Evolutionary conservation across 2,329 filamentous ascomycete genomes (phyloP), one percentile per base, ranked within the genome.

Genomic region (Penicillium sp.): DNA sequence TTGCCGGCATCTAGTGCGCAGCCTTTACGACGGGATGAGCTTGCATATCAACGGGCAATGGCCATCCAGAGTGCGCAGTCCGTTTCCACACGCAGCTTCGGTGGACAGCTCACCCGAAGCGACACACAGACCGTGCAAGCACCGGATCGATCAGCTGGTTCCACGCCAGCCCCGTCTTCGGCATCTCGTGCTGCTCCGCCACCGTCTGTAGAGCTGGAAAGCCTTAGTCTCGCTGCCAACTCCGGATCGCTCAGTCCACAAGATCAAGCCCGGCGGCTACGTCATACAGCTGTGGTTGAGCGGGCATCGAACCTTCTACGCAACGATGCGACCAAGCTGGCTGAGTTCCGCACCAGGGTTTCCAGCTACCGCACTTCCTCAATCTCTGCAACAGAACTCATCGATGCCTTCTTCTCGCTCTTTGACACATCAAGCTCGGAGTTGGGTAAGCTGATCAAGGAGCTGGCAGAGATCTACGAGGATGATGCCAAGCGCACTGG

Each of bases 391-490:
- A 71, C 79, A 0, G 80, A 86, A 43, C 75, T 98, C 1, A 82
- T 96, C 42, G 88, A 95, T 50, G 78, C 80, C 0, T 88, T 95
- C 64, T 94, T 95, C 59, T 77, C 82, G 0, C 73, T 95, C 3
- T 95, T 95, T 13, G 83, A 94, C 57, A 84, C 84, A 0, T 80
- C 84, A 0, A 82, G 86, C 6, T 77, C 79, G 10, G 84, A 93
- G 17, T 72, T 98, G 0, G 89, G 89, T 10, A 95, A 89, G 16
- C 74, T 98, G 1, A 77, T 96, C 45, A 85, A 90, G 44, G 92
- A 98, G 59, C 76, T 95, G 2, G 85, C 90, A 4, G 90, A 96
- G 35, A 79, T 98, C 8, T 96, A 92, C 53, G 90, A 98, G 52
- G 83, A 93, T 51, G 75, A 82, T 33, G 60, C 64, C 12, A 95